Evolutionary conservation across 257 asterid species (phyloP).

Genomic region (Fraxinus excelsior): DNA sequence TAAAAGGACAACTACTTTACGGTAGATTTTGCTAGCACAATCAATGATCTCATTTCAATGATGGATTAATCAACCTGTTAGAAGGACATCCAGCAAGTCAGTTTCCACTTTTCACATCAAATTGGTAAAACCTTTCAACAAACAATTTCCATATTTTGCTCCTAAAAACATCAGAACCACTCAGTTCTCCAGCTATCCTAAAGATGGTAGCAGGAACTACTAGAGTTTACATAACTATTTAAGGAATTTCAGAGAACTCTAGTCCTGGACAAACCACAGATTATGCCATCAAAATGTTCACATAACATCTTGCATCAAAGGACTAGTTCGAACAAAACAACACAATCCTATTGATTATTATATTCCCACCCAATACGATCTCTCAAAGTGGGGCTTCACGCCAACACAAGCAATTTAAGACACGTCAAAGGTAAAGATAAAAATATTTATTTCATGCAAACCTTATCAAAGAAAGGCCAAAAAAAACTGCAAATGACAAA

Average conservation of each 20-base stretch:
- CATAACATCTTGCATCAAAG: not conserved
- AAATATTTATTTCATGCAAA: not conserved
- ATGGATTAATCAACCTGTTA: not conserved
- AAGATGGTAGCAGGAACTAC: not conserved
- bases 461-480: constrained; percentile 6
- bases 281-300: not conserved
- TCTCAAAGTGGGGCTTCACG: not conserved
- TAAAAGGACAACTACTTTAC: not conserved
- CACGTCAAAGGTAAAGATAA: not conserved
- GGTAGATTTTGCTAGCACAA: not conserved
- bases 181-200: not conserved
- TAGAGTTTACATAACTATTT: not conserved
- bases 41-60: not conserved
- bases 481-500: constrained; percentile 9
- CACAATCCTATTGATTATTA: not conserved
- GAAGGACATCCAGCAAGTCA: not conserved
- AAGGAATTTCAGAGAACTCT: not conserved
- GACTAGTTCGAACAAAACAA: constrained; percentile 4
- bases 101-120: not conserved
- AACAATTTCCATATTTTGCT: not conserved
- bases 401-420: too few species aligned
- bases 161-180: not conserved
- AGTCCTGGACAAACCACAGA: not conserved
- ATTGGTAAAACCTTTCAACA: not conserved
- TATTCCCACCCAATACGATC: constrained; percentile 1